Evolutionary conservation across 176 grass and related monocot genomes (phyloP).

Genomic region (Rhynchospora tenuis): DNA sequence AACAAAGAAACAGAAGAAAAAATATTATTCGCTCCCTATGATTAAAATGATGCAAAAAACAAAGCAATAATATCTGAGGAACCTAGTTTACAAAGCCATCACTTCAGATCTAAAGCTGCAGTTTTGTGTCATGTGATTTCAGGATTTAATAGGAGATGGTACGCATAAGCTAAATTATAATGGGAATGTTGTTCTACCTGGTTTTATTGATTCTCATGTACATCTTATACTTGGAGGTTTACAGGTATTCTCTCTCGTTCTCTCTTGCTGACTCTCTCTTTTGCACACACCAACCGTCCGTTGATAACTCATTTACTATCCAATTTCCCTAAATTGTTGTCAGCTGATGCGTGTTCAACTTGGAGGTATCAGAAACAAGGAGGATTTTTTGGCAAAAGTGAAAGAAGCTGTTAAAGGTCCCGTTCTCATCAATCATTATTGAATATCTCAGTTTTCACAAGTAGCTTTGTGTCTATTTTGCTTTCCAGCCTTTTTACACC

Average conservation of each 20-base stretch:
- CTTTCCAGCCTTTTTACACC: no score
- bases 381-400: conserved; percentile 51
- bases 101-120: neutral
- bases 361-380: conserved; percentile 57
- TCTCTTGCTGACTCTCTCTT: neutral
- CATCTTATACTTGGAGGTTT: conserved; percentile 71
- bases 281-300: neutral
- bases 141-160: conserved; percentile 46
- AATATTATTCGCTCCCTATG: neutral
- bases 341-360: conserved; percentile 57
- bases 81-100: neutral
- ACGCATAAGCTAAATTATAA: conserved; percentile 55
- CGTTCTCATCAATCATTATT: neutral
- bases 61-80: neutral
- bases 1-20: neutral
- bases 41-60: neutral
- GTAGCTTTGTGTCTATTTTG: neutral
- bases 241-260: conserved; percentile 29
- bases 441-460: neutral
- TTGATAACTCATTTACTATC: neutral
- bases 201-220: conserved; percentile 92
- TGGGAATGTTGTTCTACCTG: conserved; percentile 73
- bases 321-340: neutral
- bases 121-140: conserved; percentile 6
- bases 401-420: conserved; percentile 58